Evolutionary conservation across 192 early-diverging fungal species (phyloP), one percentile per base, ranked within the genome.

Genomic region (Linnemannia schmuckeri): DNA sequence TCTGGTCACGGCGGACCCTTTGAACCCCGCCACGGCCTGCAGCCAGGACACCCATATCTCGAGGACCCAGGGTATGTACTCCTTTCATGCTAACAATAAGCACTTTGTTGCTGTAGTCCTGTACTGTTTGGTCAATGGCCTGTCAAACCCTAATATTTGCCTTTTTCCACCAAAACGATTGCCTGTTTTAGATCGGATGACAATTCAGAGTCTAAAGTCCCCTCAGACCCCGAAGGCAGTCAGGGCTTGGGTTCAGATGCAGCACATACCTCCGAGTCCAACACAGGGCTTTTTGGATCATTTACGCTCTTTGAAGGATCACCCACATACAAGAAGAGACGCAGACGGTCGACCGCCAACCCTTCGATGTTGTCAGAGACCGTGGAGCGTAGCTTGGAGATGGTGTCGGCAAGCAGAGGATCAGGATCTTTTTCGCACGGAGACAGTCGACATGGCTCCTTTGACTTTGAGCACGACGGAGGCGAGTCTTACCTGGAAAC

Each of bases 251-350:
- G 78, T n/a, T 63, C 77, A 17, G 69, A 82, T 6, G 68, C 70
- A 17, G 27, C 69, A 47, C 76, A 69, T 79, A 41, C 83, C 5
- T 80, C 82, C 8, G 85, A 87, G n/a, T 69, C 85, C 7, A 88
- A 82, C 44, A 69, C 87, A 18, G 88, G 88, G 37, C 83, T 93
- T 63, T 89, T 92, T 85, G 92, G 92, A 40, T 87, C 91, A 33
- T 91, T 94, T 55, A 88, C 92, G 12, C 88, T 95, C 15, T 94
- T 95, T 81, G 95, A 95, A 47, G 93, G 93, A 13, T 93, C 93
- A 4, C 93, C 93, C 52, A 94, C 92, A 9, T 95, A 95, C 88
- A 95, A 95, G 81, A 94, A 95, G 85, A 89, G 95, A 49, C 88
- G 93, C 40, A 89, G 94, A 74, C 88, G 92, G 33, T 87, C 85